Evolutionary conservation across 164 flowering plant genomes (phyloP).

Genomic region (Vitis cinerea): DNA sequence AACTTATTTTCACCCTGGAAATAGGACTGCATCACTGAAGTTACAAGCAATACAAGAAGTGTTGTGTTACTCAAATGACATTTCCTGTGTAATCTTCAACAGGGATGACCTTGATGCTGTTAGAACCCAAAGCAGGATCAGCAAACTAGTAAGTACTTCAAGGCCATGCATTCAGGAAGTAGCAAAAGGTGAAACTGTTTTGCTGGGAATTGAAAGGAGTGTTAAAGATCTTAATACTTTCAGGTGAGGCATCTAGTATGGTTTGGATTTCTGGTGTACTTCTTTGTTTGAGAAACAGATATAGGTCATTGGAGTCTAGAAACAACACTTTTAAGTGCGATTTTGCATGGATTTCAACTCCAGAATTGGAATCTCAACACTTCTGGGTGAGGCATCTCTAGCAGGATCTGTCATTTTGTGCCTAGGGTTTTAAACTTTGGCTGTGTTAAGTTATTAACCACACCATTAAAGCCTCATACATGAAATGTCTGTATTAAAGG

Average conservation of each 20-base stretch:
- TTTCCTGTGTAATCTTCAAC: conserved; percentile 6
- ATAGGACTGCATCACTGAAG: neutral
- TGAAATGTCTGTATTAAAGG: too few relatives aligned
- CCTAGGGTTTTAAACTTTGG: neutral
- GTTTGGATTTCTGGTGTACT: neutral
- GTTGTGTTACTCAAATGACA: neutral
- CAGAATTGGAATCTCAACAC: neutral
- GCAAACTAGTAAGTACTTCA: conserved; percentile 17
- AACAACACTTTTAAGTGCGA: neutral
- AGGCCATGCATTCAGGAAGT: conserved; percentile 12
- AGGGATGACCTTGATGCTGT: conserved; percentile 20
- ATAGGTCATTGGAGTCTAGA: neutral
- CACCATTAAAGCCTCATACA: too few relatives aligned
- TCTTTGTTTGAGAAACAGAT: too few relatives aligned
- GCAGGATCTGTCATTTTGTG: neutral
- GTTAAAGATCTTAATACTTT: conserved; percentile 6
- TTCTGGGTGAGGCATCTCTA: neutral
- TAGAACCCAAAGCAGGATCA: conserved; percentile 18
- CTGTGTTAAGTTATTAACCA: too few relatives aligned
- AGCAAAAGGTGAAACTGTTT: conserved; percentile 19
- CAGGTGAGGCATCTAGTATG: conserved; percentile 12
- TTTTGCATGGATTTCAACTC: neutral
- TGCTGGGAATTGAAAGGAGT: conserved; percentile 18
- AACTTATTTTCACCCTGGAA: neutral
- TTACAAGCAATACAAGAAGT: neutral